Percentiles rank a stretch among this genome's conserved stretches.
phyloP scores from a whole-genome alignment of 2,329 filamentous ascomycete species.

The Fusarium chuoi region DNA sequence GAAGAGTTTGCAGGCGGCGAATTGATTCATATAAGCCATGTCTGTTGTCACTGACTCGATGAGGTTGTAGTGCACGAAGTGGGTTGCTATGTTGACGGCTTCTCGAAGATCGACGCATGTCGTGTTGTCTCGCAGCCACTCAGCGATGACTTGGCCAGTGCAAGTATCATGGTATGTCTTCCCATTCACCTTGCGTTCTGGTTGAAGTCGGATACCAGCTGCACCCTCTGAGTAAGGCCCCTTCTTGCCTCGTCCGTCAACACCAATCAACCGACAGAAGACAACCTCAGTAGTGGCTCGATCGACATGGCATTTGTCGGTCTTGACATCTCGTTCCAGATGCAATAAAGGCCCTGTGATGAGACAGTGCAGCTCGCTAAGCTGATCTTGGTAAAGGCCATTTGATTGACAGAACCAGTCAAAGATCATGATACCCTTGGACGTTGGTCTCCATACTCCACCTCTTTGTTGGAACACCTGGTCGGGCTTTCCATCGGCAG shows the following conservation, averaged over 20 bases:
- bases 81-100: slow-evolving; percentile 80
- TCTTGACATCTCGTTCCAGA: slow-evolving; percentile 82
- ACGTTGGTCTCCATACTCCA: slow-evolving; percentile 89
- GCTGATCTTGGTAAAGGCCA: slow-evolving; percentile 92
- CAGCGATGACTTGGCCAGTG: slow-evolving; percentile 85
- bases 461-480: slow-evolving; percentile 86
- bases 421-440: slow-evolving; percentile 94
- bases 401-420: slow-evolving; percentile 93
- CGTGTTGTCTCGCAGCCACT: slow-evolving; percentile 97
- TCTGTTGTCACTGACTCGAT: slow-evolving; percentile 80
- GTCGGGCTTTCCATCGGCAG: slow-evolving; percentile 85
- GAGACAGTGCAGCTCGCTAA: slow-evolving; percentile 81
- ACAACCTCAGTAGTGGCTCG: slow-evolving; percentile 91
- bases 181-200: slow-evolving; percentile 81
- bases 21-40: slow-evolving; percentile 70
- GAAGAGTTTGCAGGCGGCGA: slow-evolving; percentile 72
- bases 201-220: slow-evolving; percentile 78
- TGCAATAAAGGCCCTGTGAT: slow-evolving; percentile 89
- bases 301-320: slow-evolving; percentile 89
- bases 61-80: slow-evolving; percentile 87
- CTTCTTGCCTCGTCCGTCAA: slow-evolving; percentile 85
- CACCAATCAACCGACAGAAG: slow-evolving; percentile 88
- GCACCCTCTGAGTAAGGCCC: slow-evolving; percentile 59
- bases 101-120: slow-evolving; percentile 92
- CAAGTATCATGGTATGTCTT: slow-evolving; percentile 85